A percentile compares a stretch with the other conserved stretches of the same genome.
Evolutionary conservation across 2,329 filamentous ascomycete genomes (phyloP).

Genomic region (Penicillium sumatraense): DNA sequence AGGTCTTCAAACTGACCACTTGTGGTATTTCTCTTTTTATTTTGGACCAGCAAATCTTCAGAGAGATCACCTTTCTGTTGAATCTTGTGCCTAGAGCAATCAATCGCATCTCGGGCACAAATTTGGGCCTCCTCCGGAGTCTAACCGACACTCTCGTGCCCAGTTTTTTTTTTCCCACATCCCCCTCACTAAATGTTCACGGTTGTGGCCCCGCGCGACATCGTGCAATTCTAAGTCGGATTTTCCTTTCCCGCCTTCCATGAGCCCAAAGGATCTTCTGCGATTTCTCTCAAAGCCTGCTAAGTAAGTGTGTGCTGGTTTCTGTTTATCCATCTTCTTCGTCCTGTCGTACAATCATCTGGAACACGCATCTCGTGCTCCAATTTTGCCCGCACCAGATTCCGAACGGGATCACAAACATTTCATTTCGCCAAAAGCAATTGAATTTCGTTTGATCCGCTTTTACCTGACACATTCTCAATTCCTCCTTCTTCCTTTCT

Average conservation of each 20-base stretch:
- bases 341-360: background rate
- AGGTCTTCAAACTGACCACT: constrained; percentile 18
- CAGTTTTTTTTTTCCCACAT: constrained; percentile 7
- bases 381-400: background rate
- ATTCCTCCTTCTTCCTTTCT: background rate
- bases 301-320: constrained; percentile 67
- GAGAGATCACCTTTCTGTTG: constrained; percentile 8
- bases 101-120: constrained; percentile 24
- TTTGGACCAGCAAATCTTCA: constrained; percentile 1
- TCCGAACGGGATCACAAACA: background rate
- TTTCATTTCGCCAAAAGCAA: background rate
- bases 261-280: constrained; percentile 89
- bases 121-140: constrained; percentile 21
- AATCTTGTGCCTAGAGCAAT: constrained; percentile 17
- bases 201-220: constrained; percentile 38
- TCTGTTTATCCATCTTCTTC: background rate
- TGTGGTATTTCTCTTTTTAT: too few species aligned
- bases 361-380: constrained; percentile 2
- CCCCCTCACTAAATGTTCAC: constrained; percentile 39
- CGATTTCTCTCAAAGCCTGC: constrained; percentile 93
- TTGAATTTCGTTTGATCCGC: background rate
- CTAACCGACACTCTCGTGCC: constrained; percentile 10
- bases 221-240: constrained; percentile 39
- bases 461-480: background rate
- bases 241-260: constrained; percentile 62